Base-by-base conservation (phyloP, 2,329 filamentous ascomycete species). In the Colletotrichum lupini region DNA sequence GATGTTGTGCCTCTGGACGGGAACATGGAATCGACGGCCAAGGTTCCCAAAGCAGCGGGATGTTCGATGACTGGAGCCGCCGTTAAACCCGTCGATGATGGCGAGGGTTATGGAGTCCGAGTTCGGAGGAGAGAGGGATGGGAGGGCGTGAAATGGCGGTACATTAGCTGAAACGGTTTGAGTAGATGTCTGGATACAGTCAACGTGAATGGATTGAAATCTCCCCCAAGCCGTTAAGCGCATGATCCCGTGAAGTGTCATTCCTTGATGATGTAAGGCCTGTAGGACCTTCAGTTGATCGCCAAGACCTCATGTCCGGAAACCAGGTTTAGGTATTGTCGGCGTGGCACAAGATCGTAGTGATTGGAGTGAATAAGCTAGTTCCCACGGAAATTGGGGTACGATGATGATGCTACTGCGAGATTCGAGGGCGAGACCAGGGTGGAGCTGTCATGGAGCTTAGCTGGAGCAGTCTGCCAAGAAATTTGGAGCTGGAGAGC, bases 1-100 rank as follows among this genome's bases (percentile, higher is more conserved):
- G 80, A 83, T 1, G 68, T 82, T 7, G 74, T 74, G 2, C 73
- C 77, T 5, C 24, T 75, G 1, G 61, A 71, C 8, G 75, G 35
- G 8, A 53, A 49, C 11, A 53, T 24, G 62, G 16, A 22, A 12
- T 3, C 53, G 24, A 69, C 67, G 46, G 3, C n/a, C 1, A 32
- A 26, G 42, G 14, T 46, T 14, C 68, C 61, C 1, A 5, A 35
- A 9, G 55, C 19, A 57, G 65, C 42, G 7, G 19, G 11, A 1
- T 68, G 72, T 24, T 12, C 55, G 11, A 26, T 74, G 37, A 68
- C 58, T 0, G 46, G 35, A 14, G 57, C 61, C 2, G 49, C 49
- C 11, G 52, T 32, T 6, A 72, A 69, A 42, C 68, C 72, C 1
- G 53, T 64, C 4, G 32, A 67, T 0, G 53, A 67, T 4, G 72